Evolutionary conservation across 1,284 basidiomycete species (phyloP).

Genomic region (Somion occarium): DNA sequence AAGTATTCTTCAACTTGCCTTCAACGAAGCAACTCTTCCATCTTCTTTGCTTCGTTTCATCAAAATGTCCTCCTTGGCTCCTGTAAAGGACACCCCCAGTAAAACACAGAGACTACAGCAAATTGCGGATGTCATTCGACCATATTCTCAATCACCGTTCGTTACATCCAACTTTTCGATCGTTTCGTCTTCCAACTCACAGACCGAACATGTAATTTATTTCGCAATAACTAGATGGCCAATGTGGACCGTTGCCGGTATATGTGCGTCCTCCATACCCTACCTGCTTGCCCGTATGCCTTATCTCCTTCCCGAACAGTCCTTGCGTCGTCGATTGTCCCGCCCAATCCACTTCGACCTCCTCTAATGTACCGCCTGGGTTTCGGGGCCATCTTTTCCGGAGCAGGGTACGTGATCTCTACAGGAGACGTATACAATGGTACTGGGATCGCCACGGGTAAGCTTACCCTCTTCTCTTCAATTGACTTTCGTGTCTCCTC

Average conservation of each 20-base stretch:
- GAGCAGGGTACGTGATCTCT: constrained; percentile 38
- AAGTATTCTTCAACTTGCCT: too few species aligned
- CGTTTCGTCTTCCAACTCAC: too few species aligned
- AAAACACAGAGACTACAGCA: too few species aligned
- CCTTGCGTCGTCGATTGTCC: constrained; percentile 31
- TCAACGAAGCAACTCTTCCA: too few species aligned
- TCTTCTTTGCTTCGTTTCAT: too few species aligned
- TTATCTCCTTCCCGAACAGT: constrained; percentile 23
- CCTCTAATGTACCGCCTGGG: constrained; percentile 38
- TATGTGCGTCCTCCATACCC: constrained; percentile 11
- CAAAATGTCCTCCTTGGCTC: too few species aligned
- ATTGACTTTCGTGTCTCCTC: constrained; percentile 6
- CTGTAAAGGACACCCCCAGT: too few species aligned
- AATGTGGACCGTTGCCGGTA: constrained; percentile 18
- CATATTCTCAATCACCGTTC: constrained; percentile 19
- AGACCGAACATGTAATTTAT: background rate
- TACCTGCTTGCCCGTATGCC: background rate
- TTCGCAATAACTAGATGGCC: constrained; percentile 8
- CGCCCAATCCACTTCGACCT: constrained; percentile 28
- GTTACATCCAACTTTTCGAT: constrained; percentile 2
- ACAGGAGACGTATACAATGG: constrained; percentile 40
- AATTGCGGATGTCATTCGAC: constrained; percentile 7
- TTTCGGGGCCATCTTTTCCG: constrained; percentile 40
- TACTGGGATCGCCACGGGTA: constrained; percentile 41
- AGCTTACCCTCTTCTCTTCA: too few species aligned